Percentiles rank a stretch among this genome's conserved stretches.
Evolutionary conservation across 495 filamentous ascomycete genomes (phyloP).

Genomic region (Polyplosphaeria fusca): DNA sequence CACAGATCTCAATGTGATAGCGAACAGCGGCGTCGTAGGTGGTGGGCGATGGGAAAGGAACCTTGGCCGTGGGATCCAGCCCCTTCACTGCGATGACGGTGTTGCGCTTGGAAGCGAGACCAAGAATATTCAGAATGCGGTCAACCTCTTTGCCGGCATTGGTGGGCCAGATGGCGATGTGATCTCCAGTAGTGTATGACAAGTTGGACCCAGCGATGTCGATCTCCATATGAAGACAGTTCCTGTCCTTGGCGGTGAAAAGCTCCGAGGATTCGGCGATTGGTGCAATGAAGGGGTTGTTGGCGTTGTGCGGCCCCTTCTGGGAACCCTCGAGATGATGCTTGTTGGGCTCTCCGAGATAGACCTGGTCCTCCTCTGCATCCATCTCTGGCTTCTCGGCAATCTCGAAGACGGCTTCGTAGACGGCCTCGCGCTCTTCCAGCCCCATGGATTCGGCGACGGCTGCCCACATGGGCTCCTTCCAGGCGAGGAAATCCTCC

Average conservation of each 20-base stretch:
- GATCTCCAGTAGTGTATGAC: slow-evolving; percentile 92
- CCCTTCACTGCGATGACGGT: slow-evolving; percentile 86
- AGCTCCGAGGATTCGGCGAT: slow-evolving; percentile 86
- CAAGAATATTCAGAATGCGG: slow-evolving; percentile 78
- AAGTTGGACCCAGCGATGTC: slow-evolving; percentile 83
- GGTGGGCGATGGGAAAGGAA: slow-evolving; percentile 95
- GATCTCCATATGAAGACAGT: slow-evolving; percentile 97
- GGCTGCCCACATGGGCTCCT: slow-evolving; percentile 96
- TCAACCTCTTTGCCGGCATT: slow-evolving; percentile 93
- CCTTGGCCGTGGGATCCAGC: slow-evolving; percentile 91
- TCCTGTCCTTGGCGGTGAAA: slow-evolving; percentile 87
- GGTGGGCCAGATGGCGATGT: slow-evolving; percentile 96
- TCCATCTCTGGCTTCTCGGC: slow-evolving; percentile 71
- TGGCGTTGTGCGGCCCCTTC: slow-evolving; percentile 90
- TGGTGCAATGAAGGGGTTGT: slow-evolving; percentile 96
- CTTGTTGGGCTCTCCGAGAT: slow-evolving; percentile 94
- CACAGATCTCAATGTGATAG: slow-evolving; percentile 97
- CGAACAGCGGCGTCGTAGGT: slow-evolving; percentile 92
- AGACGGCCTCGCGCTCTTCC: slow-evolving; percentile 92
- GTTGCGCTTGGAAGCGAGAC: slow-evolving; percentile 71
- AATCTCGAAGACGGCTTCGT: slow-evolving; percentile 88
- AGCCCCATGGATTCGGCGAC: slow-evolving; percentile 76
- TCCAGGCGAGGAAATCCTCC: slow-evolving; percentile 98
- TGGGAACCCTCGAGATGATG: slow-evolving; percentile 81
- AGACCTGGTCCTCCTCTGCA: slow-evolving; percentile 79